phyloP scores from a whole-genome alignment of 202 grass and related monocot genomes.

The Hordeum pubiflorum region DNA sequence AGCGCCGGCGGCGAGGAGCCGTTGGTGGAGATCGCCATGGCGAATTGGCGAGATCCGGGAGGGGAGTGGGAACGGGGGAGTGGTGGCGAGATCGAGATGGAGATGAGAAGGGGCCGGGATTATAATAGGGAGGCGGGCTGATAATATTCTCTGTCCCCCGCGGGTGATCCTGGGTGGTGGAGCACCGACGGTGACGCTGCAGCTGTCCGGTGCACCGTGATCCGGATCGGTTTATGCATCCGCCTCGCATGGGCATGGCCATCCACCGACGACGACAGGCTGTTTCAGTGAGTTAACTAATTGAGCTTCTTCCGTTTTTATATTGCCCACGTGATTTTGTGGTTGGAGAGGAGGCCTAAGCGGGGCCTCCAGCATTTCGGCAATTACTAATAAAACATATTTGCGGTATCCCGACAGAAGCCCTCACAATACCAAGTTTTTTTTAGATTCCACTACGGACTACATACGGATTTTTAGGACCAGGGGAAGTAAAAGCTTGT shows the following conservation, averaged over 20 bases:
- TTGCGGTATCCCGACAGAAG: no score
- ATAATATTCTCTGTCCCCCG: not conserved
- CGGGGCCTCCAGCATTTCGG: no score
- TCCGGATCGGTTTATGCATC: not conserved
- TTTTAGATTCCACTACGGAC: no score
- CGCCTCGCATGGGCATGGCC: not conserved
- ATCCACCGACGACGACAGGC: constrained; percentile 1
- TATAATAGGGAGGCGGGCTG: constrained; percentile 17
- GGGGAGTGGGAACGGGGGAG: not conserved
- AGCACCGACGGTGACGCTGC: constrained; percentile 32
- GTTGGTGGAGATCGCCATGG: constrained; percentile 47
- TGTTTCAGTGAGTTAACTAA: not conserved
- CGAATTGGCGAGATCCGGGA: constrained; percentile 23
- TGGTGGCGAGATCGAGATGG: constrained; percentile 6
- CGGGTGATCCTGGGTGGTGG: not conserved
- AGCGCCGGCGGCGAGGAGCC: constrained; percentile 37
- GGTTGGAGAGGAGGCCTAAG: not conserved
- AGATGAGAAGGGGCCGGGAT: not conserved
- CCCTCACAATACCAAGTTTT: no score
- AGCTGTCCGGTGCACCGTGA: not conserved
- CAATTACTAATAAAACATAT: no score
- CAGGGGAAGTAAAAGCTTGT: no score
- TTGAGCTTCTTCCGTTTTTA: not conserved
- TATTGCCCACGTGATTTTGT: not conserved
- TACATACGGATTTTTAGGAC: no score